phyloP scores from a whole-genome alignment of 73 alveolate genomes.

The Urostyla sp. region DNA sequence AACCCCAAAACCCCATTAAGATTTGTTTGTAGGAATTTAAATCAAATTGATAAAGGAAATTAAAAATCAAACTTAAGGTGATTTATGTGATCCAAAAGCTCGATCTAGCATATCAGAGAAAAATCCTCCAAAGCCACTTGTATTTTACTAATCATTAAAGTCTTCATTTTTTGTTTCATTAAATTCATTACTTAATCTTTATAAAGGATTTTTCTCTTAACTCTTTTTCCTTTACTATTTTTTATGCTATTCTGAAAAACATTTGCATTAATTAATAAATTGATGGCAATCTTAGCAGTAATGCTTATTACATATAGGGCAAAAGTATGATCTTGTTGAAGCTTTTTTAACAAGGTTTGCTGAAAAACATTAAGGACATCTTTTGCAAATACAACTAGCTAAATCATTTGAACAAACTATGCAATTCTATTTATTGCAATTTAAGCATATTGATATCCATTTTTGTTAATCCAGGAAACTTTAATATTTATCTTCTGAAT shows the following conservation, averaged over 20 bases:
- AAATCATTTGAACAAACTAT: constrained; percentile 1
- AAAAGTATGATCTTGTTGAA: constrained; percentile 2
- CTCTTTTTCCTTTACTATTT: not conserved
- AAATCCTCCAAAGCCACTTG: not conserved
- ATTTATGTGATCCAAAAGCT: constrained; percentile 31
- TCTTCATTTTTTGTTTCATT: not conserved
- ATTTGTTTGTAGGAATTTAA: too few relatives aligned
- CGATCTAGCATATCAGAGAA: constrained; percentile 23
- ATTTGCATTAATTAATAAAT: constrained; percentile 1
- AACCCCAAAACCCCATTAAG: too few relatives aligned
- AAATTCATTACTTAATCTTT: not conserved
- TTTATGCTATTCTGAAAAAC: not conserved
- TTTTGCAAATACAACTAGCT: not conserved
- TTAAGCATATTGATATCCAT: constrained; percentile 3
- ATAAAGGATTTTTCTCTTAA: not conserved
- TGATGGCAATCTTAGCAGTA: constrained; percentile 18
- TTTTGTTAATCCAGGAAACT: constrained; percentile 18
- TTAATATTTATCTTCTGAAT: not conserved
- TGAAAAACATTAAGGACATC: not conserved
- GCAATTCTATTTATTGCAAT: not conserved
- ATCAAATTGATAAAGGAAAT: too few relatives aligned
- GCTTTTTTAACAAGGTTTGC: constrained; percentile 25
- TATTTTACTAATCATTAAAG: not conserved
- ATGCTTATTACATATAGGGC: constrained; percentile 31
- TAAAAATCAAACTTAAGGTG: too few relatives aligned